These are phyloP conservation scores for Phyllosticta ampelicida DNA, from an alignment of 2,329 filamentous ascomycete genomes.

Conservation along the genomic window DNA sequence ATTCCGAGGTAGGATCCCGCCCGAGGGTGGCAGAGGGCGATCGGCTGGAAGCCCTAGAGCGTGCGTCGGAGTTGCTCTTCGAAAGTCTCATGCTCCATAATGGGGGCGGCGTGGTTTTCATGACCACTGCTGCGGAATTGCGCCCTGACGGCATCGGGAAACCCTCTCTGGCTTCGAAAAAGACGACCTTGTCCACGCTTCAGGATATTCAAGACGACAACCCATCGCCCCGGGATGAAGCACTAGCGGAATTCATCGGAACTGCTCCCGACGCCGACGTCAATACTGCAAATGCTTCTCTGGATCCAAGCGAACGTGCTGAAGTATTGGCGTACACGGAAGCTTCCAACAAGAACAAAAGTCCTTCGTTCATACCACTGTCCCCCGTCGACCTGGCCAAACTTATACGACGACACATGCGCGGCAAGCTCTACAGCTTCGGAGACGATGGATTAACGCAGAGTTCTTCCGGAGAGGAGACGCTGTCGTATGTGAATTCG, in stretches of 20 bases:
- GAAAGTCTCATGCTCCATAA: conserved; percentile 36
- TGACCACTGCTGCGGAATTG: conserved; percentile 14
- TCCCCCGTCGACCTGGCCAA: conserved; percentile 13
- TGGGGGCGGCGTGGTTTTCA: conserved; percentile 37
- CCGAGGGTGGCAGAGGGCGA: conserved; percentile 20
- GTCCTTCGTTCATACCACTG: conserved; percentile 13
- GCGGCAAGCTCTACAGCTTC: conserved; percentile 26
- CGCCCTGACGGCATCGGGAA: conserved; percentile 2
- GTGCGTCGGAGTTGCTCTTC: conserved; percentile 38
- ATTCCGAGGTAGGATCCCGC: not conserved
- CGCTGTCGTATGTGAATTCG: conserved; percentile 8
- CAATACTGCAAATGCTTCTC: not conserved
- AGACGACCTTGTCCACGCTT: not conserved
- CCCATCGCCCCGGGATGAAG: not conserved
- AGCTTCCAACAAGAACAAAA: not conserved
- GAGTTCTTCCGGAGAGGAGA: conserved; percentile 19
- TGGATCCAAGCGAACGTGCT: conserved; percentile 4
- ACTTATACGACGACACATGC: conserved; percentile 21
- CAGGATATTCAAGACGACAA: not conserved
- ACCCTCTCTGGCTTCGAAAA: not conserved
- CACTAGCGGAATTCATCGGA: not conserved
- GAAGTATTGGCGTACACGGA: not conserved
- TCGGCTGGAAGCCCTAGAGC: conserved; percentile 34
- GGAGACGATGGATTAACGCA: conserved; percentile 20
- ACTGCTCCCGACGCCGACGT: not conserved